Percentiles rank a stretch among this genome's conserved stretches.
Evolutionary conservation across 306 rosid genomes (phyloP).

Genomic region (Sicyos baderoa): DNA sequence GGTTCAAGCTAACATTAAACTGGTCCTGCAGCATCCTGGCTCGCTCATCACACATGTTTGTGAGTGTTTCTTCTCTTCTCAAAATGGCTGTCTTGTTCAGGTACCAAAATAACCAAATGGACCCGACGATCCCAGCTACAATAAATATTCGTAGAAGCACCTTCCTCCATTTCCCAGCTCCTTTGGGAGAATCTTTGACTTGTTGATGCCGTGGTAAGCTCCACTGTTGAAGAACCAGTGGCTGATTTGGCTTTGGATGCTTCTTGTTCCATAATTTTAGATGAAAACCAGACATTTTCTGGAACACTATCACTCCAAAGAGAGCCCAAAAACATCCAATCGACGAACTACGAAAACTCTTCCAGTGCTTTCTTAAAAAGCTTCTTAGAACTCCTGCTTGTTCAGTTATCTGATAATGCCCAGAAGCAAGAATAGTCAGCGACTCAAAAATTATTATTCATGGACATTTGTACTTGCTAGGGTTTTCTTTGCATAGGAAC

Average conservation of each 20-base stretch:
- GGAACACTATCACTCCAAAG: conserved; percentile 38
- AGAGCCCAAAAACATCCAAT: conserved; percentile 46
- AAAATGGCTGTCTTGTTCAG: conserved; percentile 33
- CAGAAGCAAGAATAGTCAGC: conserved; percentile 16
- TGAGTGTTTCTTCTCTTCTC: conserved; percentile 70
- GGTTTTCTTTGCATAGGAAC: not conserved
- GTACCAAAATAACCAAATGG: conserved; percentile 33
- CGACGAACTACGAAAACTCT: conserved; percentile 27
- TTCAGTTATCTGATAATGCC: conserved; percentile 31
- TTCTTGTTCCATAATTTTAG: conserved; percentile 33
- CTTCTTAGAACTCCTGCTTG: conserved; percentile 26
- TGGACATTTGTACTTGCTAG: not conserved
- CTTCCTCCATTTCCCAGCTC: conserved; percentile 72
- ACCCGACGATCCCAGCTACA: conserved; percentile 36
- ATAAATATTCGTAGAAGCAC: conserved; percentile 42
- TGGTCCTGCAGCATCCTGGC: conserved; percentile 97
- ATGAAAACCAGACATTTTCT: conserved; percentile 32
- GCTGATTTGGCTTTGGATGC: conserved; percentile 30
- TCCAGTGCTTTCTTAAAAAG: conserved; percentile 27
- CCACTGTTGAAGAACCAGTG: conserved; percentile 17
- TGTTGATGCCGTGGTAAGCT: conserved; percentile 28
- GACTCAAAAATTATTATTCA: not conserved
- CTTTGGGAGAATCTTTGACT: conserved; percentile 34
- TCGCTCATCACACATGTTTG: conserved; percentile 94
- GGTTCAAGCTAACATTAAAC: conserved; percentile 90